Evolutionary conservation across 306 rosid genomes (phyloP), one percentile per base, ranked within the genome.

Genomic region (Vigna hirtella): DNA sequence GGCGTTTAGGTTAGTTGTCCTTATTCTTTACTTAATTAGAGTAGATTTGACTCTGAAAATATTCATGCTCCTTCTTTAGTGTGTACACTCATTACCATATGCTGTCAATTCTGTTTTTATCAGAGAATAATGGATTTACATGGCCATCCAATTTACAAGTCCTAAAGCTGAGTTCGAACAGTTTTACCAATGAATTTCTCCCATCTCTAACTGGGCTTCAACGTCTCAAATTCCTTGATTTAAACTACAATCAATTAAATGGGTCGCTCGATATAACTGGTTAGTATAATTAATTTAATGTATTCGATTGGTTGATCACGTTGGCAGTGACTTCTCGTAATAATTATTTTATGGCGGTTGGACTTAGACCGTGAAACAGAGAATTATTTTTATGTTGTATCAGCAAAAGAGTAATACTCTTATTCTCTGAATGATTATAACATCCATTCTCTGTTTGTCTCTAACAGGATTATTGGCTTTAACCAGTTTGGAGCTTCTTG

Each of bases 261-360:
- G 65, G 73, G 65, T 64, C 80, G 2, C 0, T 76, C 7, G 9
- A 75, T 63, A 62, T 75, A 8, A 75, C 26, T 4, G 72, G 72
- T 63, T 0, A 63, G 49, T 75, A 7, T 13, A 28, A 9, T 50
- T 16, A 16, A 5, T 12, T 47, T 12, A 5, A 13, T 47, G 6
- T 47, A 13, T 47, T 47, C 1, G 14, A 3, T 47, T 13, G 51
- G 51, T 47, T 47, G n/a, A 47, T 12, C 51, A 47, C n/a, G 0
- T 47, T 47, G n/a, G n/a, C 50, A 45, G 12, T 45, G 50, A 4
- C 51, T 47, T 47, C 16, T 47, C 6, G 1, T 13, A 13, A 13
- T 47, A 47, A 47, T 47, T 5, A 2, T 47, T 47, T 13, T 47
- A 47, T 47, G 51, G 6, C 13, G 51, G 6, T 47, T 47, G n/a